These are phyloP conservation scores for Tetragonia tetragonoides DNA, from an alignment of 148 eudicot species.

Conservation along the genomic window DNA sequence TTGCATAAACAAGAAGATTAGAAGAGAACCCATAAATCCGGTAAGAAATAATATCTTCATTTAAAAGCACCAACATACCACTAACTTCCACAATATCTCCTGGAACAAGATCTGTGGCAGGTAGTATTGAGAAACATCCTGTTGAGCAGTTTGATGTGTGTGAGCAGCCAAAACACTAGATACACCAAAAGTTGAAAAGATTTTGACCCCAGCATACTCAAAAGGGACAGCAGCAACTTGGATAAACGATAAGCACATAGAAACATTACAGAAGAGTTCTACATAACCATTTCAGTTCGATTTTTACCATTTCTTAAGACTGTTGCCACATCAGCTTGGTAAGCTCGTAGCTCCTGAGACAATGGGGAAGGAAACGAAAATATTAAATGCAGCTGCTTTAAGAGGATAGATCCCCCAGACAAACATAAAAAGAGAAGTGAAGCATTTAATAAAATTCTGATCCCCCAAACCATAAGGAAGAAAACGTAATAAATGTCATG, in stretches of 20 bases:
- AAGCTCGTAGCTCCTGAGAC: conserved; percentile 89
- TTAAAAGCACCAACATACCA: conserved; percentile 44
- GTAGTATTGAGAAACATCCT: conserved; percentile 94
- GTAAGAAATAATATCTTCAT: conserved; percentile 1
- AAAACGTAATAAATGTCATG: no score
- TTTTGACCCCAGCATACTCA: neutral
- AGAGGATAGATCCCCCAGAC: neutral
- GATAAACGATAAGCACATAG: neutral
- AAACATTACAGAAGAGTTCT: neutral
- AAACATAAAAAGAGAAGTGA: neutral
- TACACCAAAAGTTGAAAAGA: neutral
- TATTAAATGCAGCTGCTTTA: neutral
- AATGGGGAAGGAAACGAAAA: conserved; percentile 12
- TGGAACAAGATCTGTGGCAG: conserved; percentile 92
- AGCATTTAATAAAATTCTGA: neutral
- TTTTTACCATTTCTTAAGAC: conserved; percentile 87
- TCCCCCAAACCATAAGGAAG: no score
- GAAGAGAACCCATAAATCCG: neutral
- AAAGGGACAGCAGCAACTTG: neutral
- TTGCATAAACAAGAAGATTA: neutral
- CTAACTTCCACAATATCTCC: conserved; percentile 98
- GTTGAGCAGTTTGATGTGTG: conserved; percentile 18
- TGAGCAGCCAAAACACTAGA: conserved; percentile 2
- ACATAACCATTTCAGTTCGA: neutral
- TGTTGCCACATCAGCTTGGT: conserved; percentile 99